Evolutionary conservation across 2,329 filamentous ascomycete genomes (phyloP), one percentile per base, ranked within the genome.

Genomic region (Sarocladium strictum): DNA sequence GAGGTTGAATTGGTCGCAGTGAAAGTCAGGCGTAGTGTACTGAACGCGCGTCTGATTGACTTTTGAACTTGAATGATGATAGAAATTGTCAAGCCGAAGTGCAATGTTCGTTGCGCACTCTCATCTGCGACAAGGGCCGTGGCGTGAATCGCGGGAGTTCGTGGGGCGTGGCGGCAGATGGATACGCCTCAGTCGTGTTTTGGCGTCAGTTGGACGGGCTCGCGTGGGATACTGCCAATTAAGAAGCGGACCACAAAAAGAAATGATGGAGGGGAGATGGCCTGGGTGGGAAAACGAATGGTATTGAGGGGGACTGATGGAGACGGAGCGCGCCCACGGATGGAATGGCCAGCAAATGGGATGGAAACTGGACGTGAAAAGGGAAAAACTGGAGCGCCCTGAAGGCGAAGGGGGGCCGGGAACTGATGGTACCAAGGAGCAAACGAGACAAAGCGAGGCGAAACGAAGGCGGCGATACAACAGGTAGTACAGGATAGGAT

Each of bases 161-260:
- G 47, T 51, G 47, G 47, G 47, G 47, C 47, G 47, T 24, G 26
- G 17, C 47, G 47, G 47, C 29, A 51, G 19, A 51, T 51, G 47
- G 47, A 35, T 26, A 51, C 29, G 27, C 47, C 38, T 51, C 47
- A 12, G 29, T 23, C 29, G 47, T 35, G 47, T 35, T 51, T 51
- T 45, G 40, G 40, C 40, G 40, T 45, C 40, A 26, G 17, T 26
- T n/a, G 6, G 40, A 32, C 29, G 23, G 43, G 14, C 14, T 26
- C 47, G 47, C 17, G 47, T 51, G 47, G 47, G 29, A 33, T 35
- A 35, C 27, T 47, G 43, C 43, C 43, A 47, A 47, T 47, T 27
- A 47, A 35, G 23, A 35, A 29, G 17, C 26, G 47, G 29, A 51
- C n/a, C 47, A 23, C 47, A 33, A 3, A 10, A 33, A 4, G 21